These are phyloP conservation scores for Magnusiomyces paraingens DNA, from an alignment of 1,139 yeast species.

Conservation along the genomic window DNA sequence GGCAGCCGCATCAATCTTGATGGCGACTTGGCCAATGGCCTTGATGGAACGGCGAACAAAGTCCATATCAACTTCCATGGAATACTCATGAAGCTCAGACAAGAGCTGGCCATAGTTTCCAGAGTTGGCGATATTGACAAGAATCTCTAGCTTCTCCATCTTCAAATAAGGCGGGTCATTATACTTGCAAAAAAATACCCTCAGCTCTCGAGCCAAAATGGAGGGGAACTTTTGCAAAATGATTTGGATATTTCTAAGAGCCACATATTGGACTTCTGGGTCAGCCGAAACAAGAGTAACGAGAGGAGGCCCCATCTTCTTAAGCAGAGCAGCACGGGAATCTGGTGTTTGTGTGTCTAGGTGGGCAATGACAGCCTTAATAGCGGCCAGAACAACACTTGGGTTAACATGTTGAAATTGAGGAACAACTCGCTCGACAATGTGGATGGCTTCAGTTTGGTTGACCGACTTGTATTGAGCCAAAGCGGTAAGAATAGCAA, in stretches of 20 bases:
- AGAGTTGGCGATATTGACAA: conserved; percentile 75
- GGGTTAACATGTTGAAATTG: conserved; percentile 98
- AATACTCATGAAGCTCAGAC: conserved; percentile 82
- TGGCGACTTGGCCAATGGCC: conserved; percentile 86
- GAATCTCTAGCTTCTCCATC: conserved; percentile 84
- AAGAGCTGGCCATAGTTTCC: conserved; percentile 62
- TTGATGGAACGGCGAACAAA: conserved; percentile 76
- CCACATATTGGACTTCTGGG: conserved; percentile 95
- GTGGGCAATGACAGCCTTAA: conserved; percentile 75
- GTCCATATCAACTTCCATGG: conserved; percentile 90
- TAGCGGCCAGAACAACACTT: conserved; percentile 82
- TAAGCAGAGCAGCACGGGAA: conserved; percentile 44
- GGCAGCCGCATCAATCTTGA: conserved; percentile 55
- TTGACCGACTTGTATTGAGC: conserved; percentile 57
- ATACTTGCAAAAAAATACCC: conserved; percentile 89
- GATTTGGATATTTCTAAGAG: conserved; percentile 82
- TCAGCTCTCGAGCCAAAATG: conserved; percentile 67
- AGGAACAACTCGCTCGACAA: conserved; percentile 86
- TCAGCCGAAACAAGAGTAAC: conserved; percentile 81
- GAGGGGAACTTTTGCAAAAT: conserved; percentile 84
- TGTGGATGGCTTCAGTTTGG: conserved; percentile 68
- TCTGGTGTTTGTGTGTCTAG: conserved; percentile 47
- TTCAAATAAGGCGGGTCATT: conserved; percentile 92
- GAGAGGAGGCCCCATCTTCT: conserved; percentile 83
- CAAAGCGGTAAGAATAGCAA: conserved; percentile 77